Percentiles rank a stretch among this genome's conserved stretches.
Conservation (phyloP, 257 asterid genomes). For the Salvia splendens region DNA sequence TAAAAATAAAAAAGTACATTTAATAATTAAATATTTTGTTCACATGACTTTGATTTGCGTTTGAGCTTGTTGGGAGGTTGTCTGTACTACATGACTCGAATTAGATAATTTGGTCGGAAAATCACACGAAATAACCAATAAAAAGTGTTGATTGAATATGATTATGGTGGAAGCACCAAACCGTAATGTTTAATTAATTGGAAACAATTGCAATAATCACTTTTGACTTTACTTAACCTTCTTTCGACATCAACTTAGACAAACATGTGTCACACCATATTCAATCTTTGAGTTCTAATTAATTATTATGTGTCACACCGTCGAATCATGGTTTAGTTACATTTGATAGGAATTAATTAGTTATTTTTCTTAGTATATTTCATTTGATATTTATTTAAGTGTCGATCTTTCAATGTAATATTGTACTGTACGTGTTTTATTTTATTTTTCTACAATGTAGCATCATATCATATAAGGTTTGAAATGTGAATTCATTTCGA, state of each 20-base stretch:
- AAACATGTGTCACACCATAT: neutral
- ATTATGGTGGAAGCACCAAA: slow-evolving; percentile 25
- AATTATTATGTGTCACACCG: neutral
- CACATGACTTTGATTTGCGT: slow-evolving; percentile 32
- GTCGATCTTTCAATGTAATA: neutral
- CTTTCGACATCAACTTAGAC: slow-evolving; percentile 24
- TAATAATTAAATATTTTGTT: neutral
- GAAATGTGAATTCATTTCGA: too few relatives aligned
- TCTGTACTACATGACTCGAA: slow-evolving; percentile 44
- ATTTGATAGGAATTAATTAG: neutral
- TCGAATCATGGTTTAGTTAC: neutral
- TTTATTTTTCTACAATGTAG: too few relatives aligned
- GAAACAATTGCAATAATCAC: slow-evolving; percentile 42
- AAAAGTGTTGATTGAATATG: slow-evolving; percentile 3
- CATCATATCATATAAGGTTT: too few relatives aligned
- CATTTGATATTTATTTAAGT: neutral
- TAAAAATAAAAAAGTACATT: neutral
- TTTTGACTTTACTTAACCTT: slow-evolving; percentile 43
- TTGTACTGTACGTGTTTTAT: too few relatives aligned
- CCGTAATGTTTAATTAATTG: slow-evolving; percentile 29
- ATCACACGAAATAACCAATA: slow-evolving; percentile 25
- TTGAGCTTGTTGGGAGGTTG: slow-evolving; percentile 32
- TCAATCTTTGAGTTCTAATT: neutral
- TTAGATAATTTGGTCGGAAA: slow-evolving; percentile 54
- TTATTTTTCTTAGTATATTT: neutral